Evolutionary conservation across 2,329 filamentous ascomycete species (phyloP).

Genomic region (Cladosporium halotolerans): DNA sequence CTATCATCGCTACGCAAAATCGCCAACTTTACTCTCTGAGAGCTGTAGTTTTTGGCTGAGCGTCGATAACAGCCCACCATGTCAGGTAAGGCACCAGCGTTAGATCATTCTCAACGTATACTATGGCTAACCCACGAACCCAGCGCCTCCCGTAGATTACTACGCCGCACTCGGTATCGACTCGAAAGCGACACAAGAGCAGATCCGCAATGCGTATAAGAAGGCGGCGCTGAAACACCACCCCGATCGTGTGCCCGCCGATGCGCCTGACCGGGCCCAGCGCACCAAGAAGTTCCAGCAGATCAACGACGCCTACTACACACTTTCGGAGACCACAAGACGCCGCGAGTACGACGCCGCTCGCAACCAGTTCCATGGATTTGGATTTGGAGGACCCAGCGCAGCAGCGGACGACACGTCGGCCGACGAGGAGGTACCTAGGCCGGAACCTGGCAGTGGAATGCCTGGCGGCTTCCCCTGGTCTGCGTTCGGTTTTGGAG

Average conservation of each 20-base stretch:
- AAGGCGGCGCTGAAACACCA: conserved; percentile 82
- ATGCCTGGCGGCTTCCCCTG: conserved; percentile 61
- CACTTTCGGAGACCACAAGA: conserved; percentile 70
- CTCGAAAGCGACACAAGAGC: conserved; percentile 67
- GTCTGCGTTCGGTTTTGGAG: conserved; percentile 61
- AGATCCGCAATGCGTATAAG: conserved; percentile 94
- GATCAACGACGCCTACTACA: conserved; percentile 91
- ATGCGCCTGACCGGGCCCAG: conserved; percentile 72
- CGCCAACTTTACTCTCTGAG: too few relatives aligned
- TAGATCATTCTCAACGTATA: neutral
- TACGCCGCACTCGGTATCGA: conserved; percentile 32
- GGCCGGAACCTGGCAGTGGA: conserved; percentile 27
- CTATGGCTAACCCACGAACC: neutral
- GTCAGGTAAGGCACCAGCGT: conserved; percentile 14
- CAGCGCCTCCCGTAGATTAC: conserved; percentile 32
- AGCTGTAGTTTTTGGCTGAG: neutral
- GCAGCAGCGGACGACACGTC: conserved; percentile 38
- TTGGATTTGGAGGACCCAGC: conserved; percentile 35
- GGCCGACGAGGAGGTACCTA: conserved; percentile 47
- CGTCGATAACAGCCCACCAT: conserved; percentile 4
- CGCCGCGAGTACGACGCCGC: conserved; percentile 80
- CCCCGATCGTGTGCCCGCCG: conserved; percentile 77
- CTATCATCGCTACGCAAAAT: too few relatives aligned
- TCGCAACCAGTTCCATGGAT: conserved; percentile 51
- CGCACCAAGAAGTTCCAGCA: conserved; percentile 87